Evolutionary conservation across 2,329 filamentous ascomycete genomes (phyloP).

Genomic region (Karstenula rhodostoma): DNA sequence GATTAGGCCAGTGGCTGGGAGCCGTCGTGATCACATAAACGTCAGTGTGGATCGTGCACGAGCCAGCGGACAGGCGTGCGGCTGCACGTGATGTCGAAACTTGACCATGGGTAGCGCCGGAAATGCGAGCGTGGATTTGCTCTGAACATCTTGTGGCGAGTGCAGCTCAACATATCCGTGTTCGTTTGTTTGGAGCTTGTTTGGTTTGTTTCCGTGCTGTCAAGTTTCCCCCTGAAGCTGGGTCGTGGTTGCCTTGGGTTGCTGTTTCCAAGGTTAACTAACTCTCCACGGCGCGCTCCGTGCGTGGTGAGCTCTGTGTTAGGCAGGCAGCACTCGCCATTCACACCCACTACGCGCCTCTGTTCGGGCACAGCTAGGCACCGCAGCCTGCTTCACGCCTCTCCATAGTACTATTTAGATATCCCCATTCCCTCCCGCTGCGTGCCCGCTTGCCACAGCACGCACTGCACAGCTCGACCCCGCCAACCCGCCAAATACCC

Average conservation of each 20-base stretch:
- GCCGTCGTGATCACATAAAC: slow-evolving; percentile 25
- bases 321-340: slow-evolving; percentile 31
- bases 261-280: too few relatives aligned
- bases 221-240: too few relatives aligned
- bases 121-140: too few relatives aligned
- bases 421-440: not conserved
- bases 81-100: not conserved
- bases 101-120: not conserved
- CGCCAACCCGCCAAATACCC: slow-evolving; percentile 12
- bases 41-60: slow-evolving; percentile 19
- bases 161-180: not conserved
- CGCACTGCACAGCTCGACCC: not conserved
- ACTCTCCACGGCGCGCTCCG: not conserved
- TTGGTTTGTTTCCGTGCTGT: not conserved
- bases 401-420: not conserved
- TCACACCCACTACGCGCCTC: slow-evolving; percentile 23
- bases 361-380: slow-evolving; percentile 9
- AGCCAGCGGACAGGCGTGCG: not conserved
- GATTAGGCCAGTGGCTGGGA: slow-evolving; percentile 31
- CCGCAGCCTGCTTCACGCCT: slow-evolving; percentile 23
- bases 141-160: too few relatives aligned
- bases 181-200: not conserved
- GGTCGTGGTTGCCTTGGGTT: not conserved
- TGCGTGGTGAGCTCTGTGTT: slow-evolving; percentile 18
- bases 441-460: not conserved